Base-by-base conservation (phyloP, 2,329 filamentous ascomycete species). In the Colletotrichum theobromicola region DNA sequence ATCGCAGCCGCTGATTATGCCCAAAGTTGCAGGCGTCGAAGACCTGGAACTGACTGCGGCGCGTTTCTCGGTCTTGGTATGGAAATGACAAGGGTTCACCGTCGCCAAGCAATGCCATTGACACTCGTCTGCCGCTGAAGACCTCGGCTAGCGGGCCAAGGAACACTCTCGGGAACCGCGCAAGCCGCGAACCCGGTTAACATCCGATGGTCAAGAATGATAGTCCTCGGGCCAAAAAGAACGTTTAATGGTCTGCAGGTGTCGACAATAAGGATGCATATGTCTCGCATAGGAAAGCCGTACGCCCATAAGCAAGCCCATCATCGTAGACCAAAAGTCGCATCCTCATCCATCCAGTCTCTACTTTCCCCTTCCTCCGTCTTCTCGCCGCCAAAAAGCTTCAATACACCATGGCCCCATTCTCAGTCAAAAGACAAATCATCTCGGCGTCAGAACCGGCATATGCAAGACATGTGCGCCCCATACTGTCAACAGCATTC, bases 321-420 rank as follows among this genome's bases (percentile, higher is more conserved):
- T 15, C 50, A 26, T 28, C 13, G 2, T 2, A 55, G 21, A 55
- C 2, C 50, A 3, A 55, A 55, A 13, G 26, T 55, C 21, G 7
- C 50, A 15, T 55, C 50, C n/a, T 4, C 50, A 55, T 55, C 3
- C 24, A 21, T 28, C 4, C 13, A 55, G 50, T n/a, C 15, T 28
- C 50, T 2, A 0, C 15, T 55, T 28, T 21, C 2, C 50, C 2
- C 4, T 4, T 6, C 2, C 26, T 55, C 50, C 0, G 24, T 55
- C 4, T 28, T 21, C 24, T 21, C 24, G 2, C 2, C 10, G 10
- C 79, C 76, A 76, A 84, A 84, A n/a, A 84, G 18, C 16, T 68
- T 76, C 65, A 84, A 46, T 8, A 83, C 75, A 2, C 66, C 67
- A n/a, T 65, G 21, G 74, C 78, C 7, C 74, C 77, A 12, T 75